Evolutionary conservation across 805 yeast species (phyloP).

Genomic region (Yamadazyma tumulicola): DNA sequence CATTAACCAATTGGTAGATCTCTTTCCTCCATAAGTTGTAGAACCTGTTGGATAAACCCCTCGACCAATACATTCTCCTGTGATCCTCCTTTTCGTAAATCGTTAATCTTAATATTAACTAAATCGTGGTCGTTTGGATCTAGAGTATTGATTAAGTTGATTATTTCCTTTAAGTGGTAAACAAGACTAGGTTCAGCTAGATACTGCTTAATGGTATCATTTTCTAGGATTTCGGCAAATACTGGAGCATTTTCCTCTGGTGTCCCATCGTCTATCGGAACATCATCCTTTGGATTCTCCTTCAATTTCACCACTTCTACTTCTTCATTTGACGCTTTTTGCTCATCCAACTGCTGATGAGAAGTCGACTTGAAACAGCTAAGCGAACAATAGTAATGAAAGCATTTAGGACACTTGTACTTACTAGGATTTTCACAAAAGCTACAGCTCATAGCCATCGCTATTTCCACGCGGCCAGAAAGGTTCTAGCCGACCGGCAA

Average conservation of each 20-base stretch:
- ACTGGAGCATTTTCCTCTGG: background rate
- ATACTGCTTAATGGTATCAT: slow-evolving; percentile 42
- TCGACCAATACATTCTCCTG: slow-evolving; percentile 69
- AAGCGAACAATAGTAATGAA: slow-evolving; percentile 50
- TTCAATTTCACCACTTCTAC: too few species aligned
- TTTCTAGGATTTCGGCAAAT: slow-evolving; percentile 31
- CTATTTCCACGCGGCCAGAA: background rate
- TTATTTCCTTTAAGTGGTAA: slow-evolving; percentile 52
- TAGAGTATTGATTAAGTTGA: slow-evolving; percentile 14
- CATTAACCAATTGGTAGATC: too few species aligned
- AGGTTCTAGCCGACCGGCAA: too few species aligned
- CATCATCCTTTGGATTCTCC: slow-evolving; percentile 1
- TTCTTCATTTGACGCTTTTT: too few species aligned
- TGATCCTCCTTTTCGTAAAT: slow-evolving; percentile 58
- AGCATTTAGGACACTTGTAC: slow-evolving; percentile 58
- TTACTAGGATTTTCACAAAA: slow-evolving; percentile 41
- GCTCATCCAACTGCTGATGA: slow-evolving; percentile 4
- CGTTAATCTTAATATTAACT: slow-evolving; percentile 58
- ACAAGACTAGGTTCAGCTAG: too few species aligned
- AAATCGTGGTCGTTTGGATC: slow-evolving; percentile 50
- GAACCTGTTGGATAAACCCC: slow-evolving; percentile 54
- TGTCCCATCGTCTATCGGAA: background rate
- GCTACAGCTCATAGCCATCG: slow-evolving; percentile 24
- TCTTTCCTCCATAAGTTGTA: slow-evolving; percentile 3
- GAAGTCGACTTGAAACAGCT: slow-evolving; percentile 48